These are phyloP conservation scores for Cystofilobasidium ferigula DNA, from an alignment of 768 basidiomycete genomes.

Conservation along the genomic window DNA sequence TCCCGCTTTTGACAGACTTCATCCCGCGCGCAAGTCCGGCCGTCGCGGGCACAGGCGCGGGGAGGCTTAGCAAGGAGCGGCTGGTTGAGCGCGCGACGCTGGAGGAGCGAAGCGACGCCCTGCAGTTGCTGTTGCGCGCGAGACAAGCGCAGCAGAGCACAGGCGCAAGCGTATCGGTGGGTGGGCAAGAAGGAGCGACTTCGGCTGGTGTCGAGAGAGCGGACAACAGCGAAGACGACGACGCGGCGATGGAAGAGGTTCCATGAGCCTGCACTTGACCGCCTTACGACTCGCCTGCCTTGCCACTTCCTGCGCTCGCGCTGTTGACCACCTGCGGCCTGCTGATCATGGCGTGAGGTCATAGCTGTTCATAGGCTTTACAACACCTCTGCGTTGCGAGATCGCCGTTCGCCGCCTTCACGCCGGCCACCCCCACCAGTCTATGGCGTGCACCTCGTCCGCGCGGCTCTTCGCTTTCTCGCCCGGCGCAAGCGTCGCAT, in stretches of 20 bases:
- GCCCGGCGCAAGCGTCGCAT: not conserved
- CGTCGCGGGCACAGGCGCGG: not conserved
- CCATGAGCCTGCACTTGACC: not conserved
- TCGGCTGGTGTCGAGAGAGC: not conserved
- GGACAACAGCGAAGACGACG: not conserved
- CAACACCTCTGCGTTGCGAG: too few species aligned
- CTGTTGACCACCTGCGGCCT: not conserved
- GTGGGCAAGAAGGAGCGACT: not conserved
- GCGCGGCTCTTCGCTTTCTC: not conserved
- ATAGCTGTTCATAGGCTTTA: too few species aligned
- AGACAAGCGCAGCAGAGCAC: not conserved
- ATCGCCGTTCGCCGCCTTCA: not conserved
- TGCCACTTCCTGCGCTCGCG: not conserved
- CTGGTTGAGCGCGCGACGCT: not conserved
- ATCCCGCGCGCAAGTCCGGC: not conserved
- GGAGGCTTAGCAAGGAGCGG: not conserved
- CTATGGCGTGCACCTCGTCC: not conserved
- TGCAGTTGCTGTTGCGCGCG: not conserved
- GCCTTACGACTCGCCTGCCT: not conserved
- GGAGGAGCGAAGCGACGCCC: not conserved
- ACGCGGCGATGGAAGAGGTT: not conserved
- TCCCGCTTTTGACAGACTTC: conserved; percentile 16
- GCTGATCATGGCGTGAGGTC: too few species aligned
- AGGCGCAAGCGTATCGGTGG: not conserved
- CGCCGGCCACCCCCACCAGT: not conserved